Evolutionary conservation across 1,284 basidiomycete species (phyloP), one percentile per base, ranked within the genome.

Genomic region (Xerocomus amazonicus): DNA sequence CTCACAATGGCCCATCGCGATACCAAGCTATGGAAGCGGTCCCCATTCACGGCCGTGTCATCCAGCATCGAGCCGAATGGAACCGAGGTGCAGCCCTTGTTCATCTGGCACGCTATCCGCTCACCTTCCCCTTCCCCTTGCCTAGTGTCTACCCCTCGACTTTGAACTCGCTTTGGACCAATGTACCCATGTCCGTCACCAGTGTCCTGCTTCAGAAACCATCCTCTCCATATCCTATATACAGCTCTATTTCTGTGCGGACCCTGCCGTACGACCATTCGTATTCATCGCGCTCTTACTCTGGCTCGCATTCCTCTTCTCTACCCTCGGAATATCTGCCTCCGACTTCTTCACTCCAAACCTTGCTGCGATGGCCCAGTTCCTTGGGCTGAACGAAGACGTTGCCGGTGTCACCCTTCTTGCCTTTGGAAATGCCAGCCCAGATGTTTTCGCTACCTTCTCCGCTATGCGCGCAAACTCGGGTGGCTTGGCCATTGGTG

Each of bases 331-430:
- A 4, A 96, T 97, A 66, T 87, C 85, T 56, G 92, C 93, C 9
- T 89, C 90, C 34, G 94, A 97, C 70, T 97, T 96, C 73, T 96
- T 97, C 73, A 94, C 90, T 42, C 93, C 93, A 2, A 97, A 97
- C 68, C 79, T 97, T 29, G 86, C 89, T 0, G 91, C 92, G 0
- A 86, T 96, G 33, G 82, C 93, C 0, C 78, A 85, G 42, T 71
- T 90, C 7, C 79, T 97, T 3, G 89, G 92, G 0, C 70, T 97
- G 31, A 88, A 88, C 59, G 92, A 97, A 68, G 90, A 90, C 52
- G 84, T 96, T 8, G 92, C 92, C 0, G 93, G 93, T 0, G 92
- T 96, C 13, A 96, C 94, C 0, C 90, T 97, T 59, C 78, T 97
- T 19, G 94, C 94, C 0, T 92, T 96, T 64, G 93, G 94, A 37